A percentile compares a stretch with the other conserved stretches of the same genome.
phyloP scores from a whole-genome alignment of 2,329 filamentous ascomycete genomes.

The Sphaerulina vaccinii region DNA sequence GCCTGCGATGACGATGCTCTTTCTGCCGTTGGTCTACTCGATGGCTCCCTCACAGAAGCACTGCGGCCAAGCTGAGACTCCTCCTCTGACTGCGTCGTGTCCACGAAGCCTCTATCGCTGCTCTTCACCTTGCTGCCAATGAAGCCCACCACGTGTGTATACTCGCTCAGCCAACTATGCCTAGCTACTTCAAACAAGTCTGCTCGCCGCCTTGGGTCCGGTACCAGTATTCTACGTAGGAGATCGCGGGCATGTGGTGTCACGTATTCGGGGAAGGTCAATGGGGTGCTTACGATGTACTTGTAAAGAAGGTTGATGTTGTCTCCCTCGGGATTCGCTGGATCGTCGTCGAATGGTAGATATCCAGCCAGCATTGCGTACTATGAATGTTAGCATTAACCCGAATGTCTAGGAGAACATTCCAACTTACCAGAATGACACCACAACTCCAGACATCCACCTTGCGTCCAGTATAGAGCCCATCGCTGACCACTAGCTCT shows the following conservation, averaged over 20 bases:
- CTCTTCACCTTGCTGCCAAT: slow-evolving; percentile 95
- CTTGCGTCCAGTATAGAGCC: slow-evolving; percentile 93
- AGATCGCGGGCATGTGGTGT: slow-evolving; percentile 94
- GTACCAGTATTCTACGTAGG: slow-evolving; percentile 86
- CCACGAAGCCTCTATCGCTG: slow-evolving; percentile 78
- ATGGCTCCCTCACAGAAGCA: slow-evolving; percentile 84
- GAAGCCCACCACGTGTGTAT: slow-evolving; percentile 92
- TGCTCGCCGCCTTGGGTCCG: slow-evolving; percentile 89
- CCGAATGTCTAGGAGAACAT: neutral
- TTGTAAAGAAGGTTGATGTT: slow-evolving; percentile 99
- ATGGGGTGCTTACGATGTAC: slow-evolving; percentile 94
- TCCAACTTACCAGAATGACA: slow-evolving; percentile 80
- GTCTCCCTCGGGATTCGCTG: slow-evolving; percentile 95
- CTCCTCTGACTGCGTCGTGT: slow-evolving; percentile 61
- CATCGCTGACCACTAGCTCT: slow-evolving; percentile 95
- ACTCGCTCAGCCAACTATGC: slow-evolving; percentile 97
- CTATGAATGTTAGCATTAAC: slow-evolving; percentile 48
- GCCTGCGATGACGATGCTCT: slow-evolving; percentile 17
- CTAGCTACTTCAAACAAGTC: slow-evolving; percentile 96
- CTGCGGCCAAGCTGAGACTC: slow-evolving; percentile 74
- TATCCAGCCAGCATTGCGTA: slow-evolving; percentile 99
- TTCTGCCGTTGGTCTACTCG: slow-evolving; percentile 46
- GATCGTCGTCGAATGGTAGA: slow-evolving; percentile 95
- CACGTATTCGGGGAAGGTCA: slow-evolving; percentile 98
- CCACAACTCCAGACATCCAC: slow-evolving; percentile 99